A percentile compares a stretch with the other conserved stretches of the same genome.
Conservation (phyloP, 108 stramenopile genomes). For the Mayamaea pseudoterrestris region DNA sequence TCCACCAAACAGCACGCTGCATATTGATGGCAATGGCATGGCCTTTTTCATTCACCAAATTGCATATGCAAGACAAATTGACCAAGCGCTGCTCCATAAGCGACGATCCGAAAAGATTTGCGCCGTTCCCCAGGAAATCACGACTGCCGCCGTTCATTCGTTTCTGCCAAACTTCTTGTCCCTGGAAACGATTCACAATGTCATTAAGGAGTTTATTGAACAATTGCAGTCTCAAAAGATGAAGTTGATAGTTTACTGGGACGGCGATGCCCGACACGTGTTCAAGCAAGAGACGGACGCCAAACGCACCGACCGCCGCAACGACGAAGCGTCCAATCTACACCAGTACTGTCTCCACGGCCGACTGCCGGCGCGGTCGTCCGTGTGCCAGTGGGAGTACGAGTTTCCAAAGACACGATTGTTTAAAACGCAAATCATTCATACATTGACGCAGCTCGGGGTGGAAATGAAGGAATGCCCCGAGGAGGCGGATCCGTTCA, state of each 20-base stretch:
- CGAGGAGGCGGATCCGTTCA: conserved; percentile 4
- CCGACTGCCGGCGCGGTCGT: conserved; percentile 8
- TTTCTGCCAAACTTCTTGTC: conserved; percentile 29
- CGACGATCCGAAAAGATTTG: not conserved
- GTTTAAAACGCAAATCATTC: conserved; percentile 14
- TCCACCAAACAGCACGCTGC: not conserved
- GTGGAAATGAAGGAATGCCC: conserved; percentile 23
- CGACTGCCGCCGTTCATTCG: conserved; percentile 1
- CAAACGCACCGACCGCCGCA: conserved; percentile 7
- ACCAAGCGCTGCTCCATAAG: not conserved
- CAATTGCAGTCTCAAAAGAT: conserved; percentile 14
- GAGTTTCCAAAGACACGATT: conserved; percentile 23
- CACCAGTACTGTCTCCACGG: conserved; percentile 26
- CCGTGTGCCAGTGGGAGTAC: conserved; percentile 11
- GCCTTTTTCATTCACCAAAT: conserved; percentile 23
- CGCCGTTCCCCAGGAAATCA: not conserved
- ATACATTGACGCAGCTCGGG: conserved; percentile 4
- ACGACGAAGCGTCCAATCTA: conserved; percentile 22
- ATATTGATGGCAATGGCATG: conserved; percentile 37
- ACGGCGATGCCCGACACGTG: conserved; percentile 15
- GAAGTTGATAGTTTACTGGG: conserved; percentile 30
- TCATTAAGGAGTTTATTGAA: conserved; percentile 18
- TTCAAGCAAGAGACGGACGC: conserved; percentile 15
- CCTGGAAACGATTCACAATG: conserved; percentile 15
- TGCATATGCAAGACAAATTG: conserved; percentile 26